Evolutionary conservation across 2,329 filamentous ascomycete species (phyloP).

Genomic region (Calycina marina): DNA sequence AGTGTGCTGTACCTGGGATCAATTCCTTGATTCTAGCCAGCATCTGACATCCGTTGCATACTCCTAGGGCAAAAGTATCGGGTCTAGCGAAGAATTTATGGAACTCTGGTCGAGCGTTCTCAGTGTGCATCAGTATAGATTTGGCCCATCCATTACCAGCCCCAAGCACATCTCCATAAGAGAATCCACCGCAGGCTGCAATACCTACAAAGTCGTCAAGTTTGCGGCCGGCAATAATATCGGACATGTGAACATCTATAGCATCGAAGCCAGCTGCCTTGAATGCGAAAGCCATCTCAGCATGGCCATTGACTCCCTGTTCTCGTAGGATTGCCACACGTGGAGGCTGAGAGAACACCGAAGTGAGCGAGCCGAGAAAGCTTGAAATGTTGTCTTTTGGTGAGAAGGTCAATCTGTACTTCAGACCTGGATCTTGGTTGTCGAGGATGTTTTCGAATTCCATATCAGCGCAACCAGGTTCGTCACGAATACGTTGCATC

Average conservation of each 20-base stretch:
- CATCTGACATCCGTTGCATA: constrained; percentile 98
- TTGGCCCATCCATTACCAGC: constrained; percentile 97
- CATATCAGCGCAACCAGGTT: constrained; percentile 69
- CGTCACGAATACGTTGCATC: constrained; percentile 84
- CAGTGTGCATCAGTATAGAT: constrained; percentile 71
- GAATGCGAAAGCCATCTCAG: constrained; percentile 98
- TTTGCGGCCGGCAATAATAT: constrained; percentile 67
- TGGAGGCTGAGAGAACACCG: constrained; percentile 43
- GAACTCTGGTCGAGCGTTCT: constrained; percentile 63
- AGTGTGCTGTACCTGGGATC: constrained; percentile 70
- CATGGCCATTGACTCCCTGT: constrained; percentile 87
- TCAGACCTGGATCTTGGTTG: constrained; percentile 64
- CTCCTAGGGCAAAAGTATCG: constrained; percentile 84
- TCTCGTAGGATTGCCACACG: constrained; percentile 87
- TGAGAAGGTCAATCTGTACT: constrained; percentile 69
- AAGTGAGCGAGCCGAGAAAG: constrained; percentile 34
- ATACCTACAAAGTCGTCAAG: constrained; percentile 75
- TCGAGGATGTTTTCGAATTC: constrained; percentile 68
- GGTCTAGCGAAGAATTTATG: constrained; percentile 70
- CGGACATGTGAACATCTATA: constrained; percentile 93
- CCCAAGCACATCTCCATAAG: constrained; percentile 74
- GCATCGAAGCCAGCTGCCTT: constrained; percentile 79
- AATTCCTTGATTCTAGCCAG: constrained; percentile 67
- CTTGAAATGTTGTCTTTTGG: constrained; percentile 62
- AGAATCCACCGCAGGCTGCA: constrained; percentile 94